Percentiles rank a stretch among this genome's conserved stretches.
Conservation (phyloP, 2,329 filamentous ascomycete species). For the Dactylella cylindrospora region DNA sequence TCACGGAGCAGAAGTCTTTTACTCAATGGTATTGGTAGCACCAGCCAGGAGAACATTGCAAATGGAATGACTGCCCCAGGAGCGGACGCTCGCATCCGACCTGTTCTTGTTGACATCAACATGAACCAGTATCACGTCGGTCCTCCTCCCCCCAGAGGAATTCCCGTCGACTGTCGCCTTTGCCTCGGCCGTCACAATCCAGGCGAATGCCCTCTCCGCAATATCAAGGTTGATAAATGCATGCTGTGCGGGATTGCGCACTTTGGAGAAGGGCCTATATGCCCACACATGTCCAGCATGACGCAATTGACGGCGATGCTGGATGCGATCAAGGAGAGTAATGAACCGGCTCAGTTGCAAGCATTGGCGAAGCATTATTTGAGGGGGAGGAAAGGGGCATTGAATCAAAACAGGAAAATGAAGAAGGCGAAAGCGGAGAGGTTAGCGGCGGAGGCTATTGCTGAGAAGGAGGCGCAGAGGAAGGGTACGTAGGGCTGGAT, state of each 20-base stretch:
- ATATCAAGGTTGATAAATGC: conserved; percentile 63
- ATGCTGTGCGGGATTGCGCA: conserved; percentile 66
- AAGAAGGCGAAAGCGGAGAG: conserved; percentile 44
- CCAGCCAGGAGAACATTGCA: not conserved
- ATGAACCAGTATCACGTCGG: not conserved
- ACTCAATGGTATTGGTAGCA: not conserved
- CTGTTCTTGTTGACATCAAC: conserved; percentile 16
- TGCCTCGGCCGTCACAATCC: conserved; percentile 60
- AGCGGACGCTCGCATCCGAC: conserved; percentile 5
- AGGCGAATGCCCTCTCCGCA: conserved; percentile 64
- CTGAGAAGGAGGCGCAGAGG: conserved; percentile 26
- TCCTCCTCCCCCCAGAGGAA: conserved; percentile 16
- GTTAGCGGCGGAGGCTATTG: conserved; percentile 20
- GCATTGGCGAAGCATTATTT: conserved; percentile 61
- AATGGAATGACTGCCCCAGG: conserved; percentile 5
- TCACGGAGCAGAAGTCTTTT: conserved; percentile 2
- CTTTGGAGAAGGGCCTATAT: conserved; percentile 60
- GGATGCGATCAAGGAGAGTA: conserved; percentile 62
- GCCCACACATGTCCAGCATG: conserved; percentile 65
- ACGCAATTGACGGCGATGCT: conserved; percentile 67
- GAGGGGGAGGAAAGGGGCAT: conserved; percentile 59
- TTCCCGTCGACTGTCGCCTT: conserved; percentile 55
- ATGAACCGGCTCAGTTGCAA: conserved; percentile 60
- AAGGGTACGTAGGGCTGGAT: no score
- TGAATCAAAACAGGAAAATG: conserved; percentile 59